Conservation (phyloP, 2,329 filamentous ascomycete species). For the Clathrospora elynae region DNA sequence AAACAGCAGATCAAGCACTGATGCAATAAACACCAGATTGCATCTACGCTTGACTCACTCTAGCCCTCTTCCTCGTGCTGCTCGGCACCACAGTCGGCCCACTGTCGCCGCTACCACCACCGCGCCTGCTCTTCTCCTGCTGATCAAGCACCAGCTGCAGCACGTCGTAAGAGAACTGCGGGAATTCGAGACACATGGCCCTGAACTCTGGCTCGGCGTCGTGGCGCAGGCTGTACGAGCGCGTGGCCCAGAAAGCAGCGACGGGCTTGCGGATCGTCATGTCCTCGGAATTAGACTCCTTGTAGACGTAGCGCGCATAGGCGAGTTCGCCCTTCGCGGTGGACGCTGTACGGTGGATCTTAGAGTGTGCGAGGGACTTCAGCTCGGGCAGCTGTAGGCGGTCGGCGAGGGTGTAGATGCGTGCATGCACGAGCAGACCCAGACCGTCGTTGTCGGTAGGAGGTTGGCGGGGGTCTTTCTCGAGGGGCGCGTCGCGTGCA, state of each 20-base stretch:
- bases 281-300: constrained; percentile 72
- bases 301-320: constrained; percentile 90
- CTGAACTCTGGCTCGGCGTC: constrained; percentile 88
- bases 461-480: constrained; percentile 69
- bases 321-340: constrained; percentile 88
- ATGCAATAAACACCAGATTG: background rate
- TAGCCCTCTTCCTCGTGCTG: constrained; percentile 40
- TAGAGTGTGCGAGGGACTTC: constrained; percentile 78
- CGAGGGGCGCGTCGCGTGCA: constrained; percentile 68
- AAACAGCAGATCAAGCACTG: constrained; percentile 5
- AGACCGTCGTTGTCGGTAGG: constrained; percentile 76
- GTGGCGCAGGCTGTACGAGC: constrained; percentile 78
- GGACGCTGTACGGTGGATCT: constrained; percentile 89
- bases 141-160: constrained; percentile 66
- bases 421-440: constrained; percentile 85
- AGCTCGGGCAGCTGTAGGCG: constrained; percentile 70
- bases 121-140: constrained; percentile 52
- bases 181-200: constrained; percentile 82
- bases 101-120: constrained; percentile 23
- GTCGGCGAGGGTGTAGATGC: constrained; percentile 85
- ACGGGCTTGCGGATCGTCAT: constrained; percentile 77
- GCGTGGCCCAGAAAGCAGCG: constrained; percentile 86
- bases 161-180: constrained; percentile 92
- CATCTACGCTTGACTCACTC: constrained; percentile 36
- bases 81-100: constrained; percentile 49